Evolutionary conservation across 2,329 filamentous ascomycete genomes (phyloP).

Genomic region (Aspergillus sp.): DNA sequence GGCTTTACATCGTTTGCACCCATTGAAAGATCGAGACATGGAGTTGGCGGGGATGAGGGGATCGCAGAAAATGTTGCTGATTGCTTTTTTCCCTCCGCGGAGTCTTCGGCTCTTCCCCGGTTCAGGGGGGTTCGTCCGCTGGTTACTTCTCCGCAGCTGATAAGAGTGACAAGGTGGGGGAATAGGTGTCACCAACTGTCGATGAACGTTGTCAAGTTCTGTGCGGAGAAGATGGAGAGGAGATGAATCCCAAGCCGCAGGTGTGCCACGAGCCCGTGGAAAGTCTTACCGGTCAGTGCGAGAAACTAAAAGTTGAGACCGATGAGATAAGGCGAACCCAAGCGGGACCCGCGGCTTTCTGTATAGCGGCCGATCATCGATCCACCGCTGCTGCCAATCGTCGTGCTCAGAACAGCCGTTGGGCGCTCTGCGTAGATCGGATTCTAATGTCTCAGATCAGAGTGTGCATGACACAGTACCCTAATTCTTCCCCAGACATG

Average conservation of each 20-base stretch:
- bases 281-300: constrained; percentile 2
- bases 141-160: not conserved
- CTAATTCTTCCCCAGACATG: not conserved
- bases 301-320: constrained; percentile 6
- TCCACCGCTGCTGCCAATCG: constrained; percentile 22
- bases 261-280: constrained; percentile 1
- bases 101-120: constrained; percentile 7
- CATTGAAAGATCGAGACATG: constrained; percentile 47
- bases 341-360: constrained; percentile 12
- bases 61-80: not conserved
- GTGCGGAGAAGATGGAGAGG: not conserved
- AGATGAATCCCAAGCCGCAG: not conserved
- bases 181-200: not conserved
- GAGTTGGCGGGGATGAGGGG: constrained; percentile 11
- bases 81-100: constrained; percentile 15
- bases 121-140: constrained; percentile 3
- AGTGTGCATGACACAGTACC: not conserved
- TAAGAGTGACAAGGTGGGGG: not conserved
- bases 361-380: constrained; percentile 28
- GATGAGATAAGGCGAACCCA: constrained; percentile 19
- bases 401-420: constrained; percentile 7
- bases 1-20: constrained; percentile 48
- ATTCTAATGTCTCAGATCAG: constrained; percentile 5
- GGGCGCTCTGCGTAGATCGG: not conserved
- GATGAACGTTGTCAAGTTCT: not conserved